Evolutionary conservation across 2,329 filamentous ascomycete species (phyloP), one percentile per base, ranked within the genome.

Genomic region (Botrytis galanthina): DNA sequence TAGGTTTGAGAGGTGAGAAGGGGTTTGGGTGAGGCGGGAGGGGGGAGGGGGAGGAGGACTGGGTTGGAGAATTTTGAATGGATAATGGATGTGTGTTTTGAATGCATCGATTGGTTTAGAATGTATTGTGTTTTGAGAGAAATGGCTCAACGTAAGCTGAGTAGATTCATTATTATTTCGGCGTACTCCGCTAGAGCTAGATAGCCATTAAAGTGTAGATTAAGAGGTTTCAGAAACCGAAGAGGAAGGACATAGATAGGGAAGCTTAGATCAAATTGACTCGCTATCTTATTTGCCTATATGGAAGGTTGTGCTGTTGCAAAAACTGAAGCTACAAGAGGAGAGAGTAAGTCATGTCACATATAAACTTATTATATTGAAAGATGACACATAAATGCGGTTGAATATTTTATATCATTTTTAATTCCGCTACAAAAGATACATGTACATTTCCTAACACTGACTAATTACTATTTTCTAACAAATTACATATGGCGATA

Each of bases 211-310:
- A 26, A n/a, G 5, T 5, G 6, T 26, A 37, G 35, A 3, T 39
- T 3, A n/a, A 3, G 26, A 26, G 20, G 16, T 26, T 8, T 8
- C 0, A n/a, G 35, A 14, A 20, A 8, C 1, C 0, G 32, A 3
- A n/a, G 9, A 9, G 12, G 46, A 48, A 61, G 35, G 4, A 26
- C 1, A 16, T 0, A 39, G 4, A 3, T 2, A 22, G 57, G 14
- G 57, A 60, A 60, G 12, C 57, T 14, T 16, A 22, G 5, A 1
- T 12, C 6, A 0, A 20, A 61, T 26, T 61, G 2, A 35, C 22
- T 16, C 22, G 18, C 10, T 9, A 35, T 60, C 29, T 60, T 5
- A 12, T 22, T 22, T 60, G 8, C 22, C 20, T 35, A 2, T 59
- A 59, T 37, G 18, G 20, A 35, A 60, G 8, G 10, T 14, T 26